These are phyloP conservation scores for Globisporangium rhizosaccharum DNA, from an alignment of 352 stramenopile species.

Conservation along the genomic window DNA sequence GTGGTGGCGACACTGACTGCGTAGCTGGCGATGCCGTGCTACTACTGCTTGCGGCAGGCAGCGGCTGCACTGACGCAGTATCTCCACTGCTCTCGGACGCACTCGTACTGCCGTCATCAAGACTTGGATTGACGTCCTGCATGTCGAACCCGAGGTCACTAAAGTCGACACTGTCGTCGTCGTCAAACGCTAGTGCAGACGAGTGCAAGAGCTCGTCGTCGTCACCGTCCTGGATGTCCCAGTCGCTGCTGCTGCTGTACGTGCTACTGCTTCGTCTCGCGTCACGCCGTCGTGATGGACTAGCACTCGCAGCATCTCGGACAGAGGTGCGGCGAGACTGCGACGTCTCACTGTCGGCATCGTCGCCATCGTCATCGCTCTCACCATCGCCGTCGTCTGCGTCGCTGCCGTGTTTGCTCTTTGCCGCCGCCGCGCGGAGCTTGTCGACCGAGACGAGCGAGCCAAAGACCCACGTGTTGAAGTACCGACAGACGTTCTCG, in stretches of 20 bases:
- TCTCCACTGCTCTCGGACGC: too few species aligned
- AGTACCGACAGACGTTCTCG: slow-evolving; percentile 94
- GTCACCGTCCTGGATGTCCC: slow-evolving; percentile 18
- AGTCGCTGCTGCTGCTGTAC: not conserved
- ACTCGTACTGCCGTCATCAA: not conserved
- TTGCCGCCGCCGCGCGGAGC: slow-evolving; percentile 12
- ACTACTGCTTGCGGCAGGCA: too few species aligned
- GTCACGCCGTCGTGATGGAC: not conserved
- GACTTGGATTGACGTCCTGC: slow-evolving; percentile 10
- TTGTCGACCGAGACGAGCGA: slow-evolving; percentile 58
- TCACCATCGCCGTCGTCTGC: not conserved
- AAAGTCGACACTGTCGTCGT: slow-evolving; percentile 30
- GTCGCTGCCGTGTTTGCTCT: too few species aligned
- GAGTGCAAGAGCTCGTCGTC: slow-evolving; percentile 17
- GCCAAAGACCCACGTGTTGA: slow-evolving; percentile 74
- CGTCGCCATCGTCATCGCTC: not conserved
- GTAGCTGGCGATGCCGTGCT: not conserved
- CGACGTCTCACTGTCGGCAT: not conserved
- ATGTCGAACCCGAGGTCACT: slow-evolving; percentile 61
- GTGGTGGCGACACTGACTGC: not conserved
- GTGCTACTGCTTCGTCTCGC: not conserved
- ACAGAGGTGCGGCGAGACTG: too few species aligned
- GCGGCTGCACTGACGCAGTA: too few species aligned
- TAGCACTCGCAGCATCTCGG: not conserved
- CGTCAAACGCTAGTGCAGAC: not conserved